These are phyloP conservation scores for Leccinum truebloodii DNA, from an alignment of 768 basidiomycete genomes.

Conservation along the genomic window DNA sequence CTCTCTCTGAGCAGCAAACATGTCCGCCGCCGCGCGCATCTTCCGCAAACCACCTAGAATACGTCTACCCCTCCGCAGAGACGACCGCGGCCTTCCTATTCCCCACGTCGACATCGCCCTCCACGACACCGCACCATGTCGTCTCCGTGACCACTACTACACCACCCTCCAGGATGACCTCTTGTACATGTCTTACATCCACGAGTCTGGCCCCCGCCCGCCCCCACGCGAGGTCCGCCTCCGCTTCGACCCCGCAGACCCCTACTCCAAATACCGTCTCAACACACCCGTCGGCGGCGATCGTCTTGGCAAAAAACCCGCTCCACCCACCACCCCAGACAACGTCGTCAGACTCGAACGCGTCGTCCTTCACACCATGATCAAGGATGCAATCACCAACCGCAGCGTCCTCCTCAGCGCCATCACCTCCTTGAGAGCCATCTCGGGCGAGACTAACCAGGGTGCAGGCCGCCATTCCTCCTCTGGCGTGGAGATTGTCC, in stretches of 20 bases:
- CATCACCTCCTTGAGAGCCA: slow-evolving; percentile 83
- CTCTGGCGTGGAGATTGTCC: slow-evolving; percentile 78
- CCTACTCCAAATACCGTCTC: slow-evolving; percentile 78
- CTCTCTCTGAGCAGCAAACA: not conserved
- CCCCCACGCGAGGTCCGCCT: slow-evolving; percentile 60
- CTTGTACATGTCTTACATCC: slow-evolving; percentile 93
- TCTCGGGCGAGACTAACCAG: slow-evolving; percentile 79
- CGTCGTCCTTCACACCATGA: slow-evolving; percentile 84
- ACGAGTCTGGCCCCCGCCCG: slow-evolving; percentile 58
- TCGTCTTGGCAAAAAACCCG: slow-evolving; percentile 63
- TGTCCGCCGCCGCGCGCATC: slow-evolving; percentile 37
- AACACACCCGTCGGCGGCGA: slow-evolving; percentile 76
- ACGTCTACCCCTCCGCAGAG: slow-evolving; percentile 43
- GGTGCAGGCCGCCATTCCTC: slow-evolving; percentile 71
- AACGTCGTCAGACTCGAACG: slow-evolving; percentile 78
- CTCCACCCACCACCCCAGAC: slow-evolving; percentile 64
- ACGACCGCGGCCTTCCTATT: slow-evolving; percentile 65
- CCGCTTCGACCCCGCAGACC: slow-evolving; percentile 73
- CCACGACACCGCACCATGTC: slow-evolving; percentile 69
- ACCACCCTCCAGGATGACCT: slow-evolving; percentile 80
- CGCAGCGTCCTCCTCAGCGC: slow-evolving; percentile 77
- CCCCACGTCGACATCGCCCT: slow-evolving; percentile 67
- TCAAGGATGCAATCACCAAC: slow-evolving; percentile 74
- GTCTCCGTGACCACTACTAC: slow-evolving; percentile 84
- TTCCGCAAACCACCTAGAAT: slow-evolving; percentile 57